Evolutionary conservation across 257 asterid genomes (phyloP), one percentile per base, ranked within the genome.

Genomic region (Gentiana macrophylla): DNA sequence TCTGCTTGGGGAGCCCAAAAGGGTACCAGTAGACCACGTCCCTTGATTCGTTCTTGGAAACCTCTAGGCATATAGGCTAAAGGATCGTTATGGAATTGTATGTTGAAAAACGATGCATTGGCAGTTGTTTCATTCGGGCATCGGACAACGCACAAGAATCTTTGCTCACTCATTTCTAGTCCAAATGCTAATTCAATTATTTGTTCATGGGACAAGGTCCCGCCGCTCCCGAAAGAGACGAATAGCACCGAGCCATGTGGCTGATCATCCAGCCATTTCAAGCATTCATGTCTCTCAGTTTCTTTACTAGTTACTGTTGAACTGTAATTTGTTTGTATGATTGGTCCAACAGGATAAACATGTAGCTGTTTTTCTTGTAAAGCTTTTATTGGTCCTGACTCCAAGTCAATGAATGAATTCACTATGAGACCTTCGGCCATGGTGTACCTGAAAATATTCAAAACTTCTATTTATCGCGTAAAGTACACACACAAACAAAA

Each of bases 321-420:
- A 38, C 37, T 51, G 74, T 52, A 33, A 45, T 66, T 75, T 60
- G 56, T 64, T 37, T 66, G 79, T n/a, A 80, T 72, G 34, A 84
- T 37, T 5, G 96, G 96, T 12, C 96, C 96, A 2, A 86, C 48
- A 5, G 85, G 84, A 15, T 75, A 79, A 63, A 86, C 76, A n/a
- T 37, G 61, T 9, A 86, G 94, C 9, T 69, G 71, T 0, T 77
- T 80, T 0, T 56, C 34, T 15, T 24, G 24, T 24, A 24, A 24
- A 24, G 24, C 24, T 24, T 24, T 24, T 24, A 24, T 24, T 24
- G 24, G 24, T 24, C 24, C 24, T 24, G 24, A 24, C 24, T 24
- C 24, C 24, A 24, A 24, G 24, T 24, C 24, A 24, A 24, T 24
- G 24, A 24, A 24, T 24, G 24, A 24, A 24, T 24, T 24, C 24